A percentile compares a stretch with the other conserved stretches of the same genome.
Conservation (phyloP, 2,329 filamentous ascomycete species). For the Clarireedia homoeocarpa region DNA sequence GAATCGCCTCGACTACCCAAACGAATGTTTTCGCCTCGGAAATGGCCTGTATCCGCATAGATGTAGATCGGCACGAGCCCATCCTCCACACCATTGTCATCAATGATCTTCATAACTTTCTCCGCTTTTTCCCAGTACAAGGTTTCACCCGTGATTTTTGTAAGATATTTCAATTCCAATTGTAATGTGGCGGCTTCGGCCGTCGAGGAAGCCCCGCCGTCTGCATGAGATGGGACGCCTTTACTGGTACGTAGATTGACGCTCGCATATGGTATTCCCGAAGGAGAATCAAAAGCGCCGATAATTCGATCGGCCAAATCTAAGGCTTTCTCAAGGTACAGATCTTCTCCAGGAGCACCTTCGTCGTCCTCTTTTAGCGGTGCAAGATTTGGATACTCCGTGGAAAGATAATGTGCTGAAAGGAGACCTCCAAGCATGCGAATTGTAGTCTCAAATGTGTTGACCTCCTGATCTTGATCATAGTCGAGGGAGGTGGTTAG, state of each 20-base stretch:
- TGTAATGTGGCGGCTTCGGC: constrained; percentile 89
- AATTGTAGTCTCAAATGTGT: constrained; percentile 96
- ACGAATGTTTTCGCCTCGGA: constrained; percentile 78
- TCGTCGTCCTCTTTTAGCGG: constrained; percentile 63
- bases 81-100: constrained; percentile 69
- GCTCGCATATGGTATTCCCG: constrained; percentile 84
- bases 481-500: constrained; percentile 73
- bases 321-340: constrained; percentile 93
- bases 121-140: constrained; percentile 90
- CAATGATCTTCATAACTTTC: constrained; percentile 84
- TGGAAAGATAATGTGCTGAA: constrained; percentile 92
- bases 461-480: constrained; percentile 90
- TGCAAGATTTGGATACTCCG: constrained; percentile 69
- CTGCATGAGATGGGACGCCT: constrained; percentile 74
- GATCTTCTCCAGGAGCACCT: constrained; percentile 70
- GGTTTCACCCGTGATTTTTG: constrained; percentile 87
- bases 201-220: constrained; percentile 83
- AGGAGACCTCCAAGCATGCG: constrained; percentile 92
- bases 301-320: constrained; percentile 84
- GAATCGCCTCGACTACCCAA: constrained; percentile 92
- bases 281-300: constrained; percentile 78
- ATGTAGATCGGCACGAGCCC: constrained; percentile 91
- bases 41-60: constrained; percentile 68
- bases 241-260: constrained; percentile 73
- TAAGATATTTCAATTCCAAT: constrained; percentile 93